A percentile compares a stretch with the other conserved stretches of the same genome.
Evolutionary conservation across 2,329 filamentous ascomycete species (phyloP).

Genomic region (Fusarium algeriense): DNA sequence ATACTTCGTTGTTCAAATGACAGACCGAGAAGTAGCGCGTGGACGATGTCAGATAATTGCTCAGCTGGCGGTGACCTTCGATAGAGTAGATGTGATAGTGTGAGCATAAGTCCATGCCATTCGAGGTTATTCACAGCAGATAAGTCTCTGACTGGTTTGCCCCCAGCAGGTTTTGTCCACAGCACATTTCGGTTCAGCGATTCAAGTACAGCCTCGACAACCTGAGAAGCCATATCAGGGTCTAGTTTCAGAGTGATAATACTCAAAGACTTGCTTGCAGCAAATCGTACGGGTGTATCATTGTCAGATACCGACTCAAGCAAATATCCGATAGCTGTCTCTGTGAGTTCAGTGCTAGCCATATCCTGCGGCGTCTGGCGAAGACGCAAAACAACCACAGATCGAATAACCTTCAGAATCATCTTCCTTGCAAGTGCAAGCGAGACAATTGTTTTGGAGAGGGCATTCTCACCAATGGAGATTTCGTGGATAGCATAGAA

Average conservation of each 20-base stretch:
- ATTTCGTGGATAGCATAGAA: slow-evolving; percentile 75
- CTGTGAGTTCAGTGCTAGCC: slow-evolving; percentile 69
- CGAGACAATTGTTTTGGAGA: slow-evolving; percentile 68
- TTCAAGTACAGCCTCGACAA: slow-evolving; percentile 88
- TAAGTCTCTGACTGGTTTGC: slow-evolving; percentile 67
- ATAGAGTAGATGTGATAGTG: slow-evolving; percentile 87
- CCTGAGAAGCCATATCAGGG: slow-evolving; percentile 83
- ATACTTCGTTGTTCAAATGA: slow-evolving; percentile 90
- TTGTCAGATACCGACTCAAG: slow-evolving; percentile 84
- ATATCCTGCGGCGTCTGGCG: slow-evolving; percentile 60
- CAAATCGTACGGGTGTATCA: slow-evolving; percentile 90
- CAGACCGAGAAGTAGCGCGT: slow-evolving; percentile 81
- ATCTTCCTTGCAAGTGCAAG: slow-evolving; percentile 86
- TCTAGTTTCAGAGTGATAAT: slow-evolving; percentile 86
- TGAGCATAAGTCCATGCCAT: slow-evolving; percentile 94
- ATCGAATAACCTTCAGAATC: slow-evolving; percentile 86
- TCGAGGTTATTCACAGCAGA: slow-evolving; percentile 82
- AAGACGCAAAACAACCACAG: slow-evolving; percentile 75
- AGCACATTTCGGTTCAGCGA: slow-evolving; percentile 71
- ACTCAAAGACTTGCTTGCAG: slow-evolving; percentile 92
- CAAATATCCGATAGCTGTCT: slow-evolving; percentile 85
- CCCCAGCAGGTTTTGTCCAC: slow-evolving; percentile 58
- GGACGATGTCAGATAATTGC: slow-evolving; percentile 79
- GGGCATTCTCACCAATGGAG: slow-evolving; percentile 61
- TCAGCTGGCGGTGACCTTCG: slow-evolving; percentile 80